Evolutionary conservation across 305 asterid genomes (phyloP).

Genomic region (Nicotiana rustica): DNA sequence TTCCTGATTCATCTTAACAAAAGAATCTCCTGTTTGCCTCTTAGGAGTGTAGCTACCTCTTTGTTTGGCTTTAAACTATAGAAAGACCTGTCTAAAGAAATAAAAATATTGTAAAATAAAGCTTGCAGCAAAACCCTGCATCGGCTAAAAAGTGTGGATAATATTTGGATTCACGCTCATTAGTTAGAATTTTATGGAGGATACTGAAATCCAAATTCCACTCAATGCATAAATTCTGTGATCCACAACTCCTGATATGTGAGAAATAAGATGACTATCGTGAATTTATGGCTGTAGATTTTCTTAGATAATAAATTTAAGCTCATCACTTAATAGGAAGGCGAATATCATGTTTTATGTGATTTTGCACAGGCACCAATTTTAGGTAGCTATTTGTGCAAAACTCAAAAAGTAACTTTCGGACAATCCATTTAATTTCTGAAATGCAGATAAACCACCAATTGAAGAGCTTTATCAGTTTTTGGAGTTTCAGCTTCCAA

Average conservation of each 20-base stretch:
- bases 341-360: background rate
- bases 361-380: too few species aligned
- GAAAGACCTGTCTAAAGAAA: too few species aligned
- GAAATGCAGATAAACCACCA: constrained; percentile 78
- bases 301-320: too few species aligned
- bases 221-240: background rate
- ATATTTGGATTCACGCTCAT: background rate
- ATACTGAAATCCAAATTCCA: background rate
- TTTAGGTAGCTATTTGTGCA: too few species aligned
- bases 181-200: background rate
- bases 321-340: background rate
- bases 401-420: too few species aligned
- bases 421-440: too few species aligned
- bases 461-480: constrained; percentile 77
- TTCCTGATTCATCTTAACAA: background rate
- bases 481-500: constrained; percentile 83
- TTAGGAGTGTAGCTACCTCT: background rate
- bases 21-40: constrained; percentile 26
- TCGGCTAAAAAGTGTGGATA: background rate
- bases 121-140: background rate
- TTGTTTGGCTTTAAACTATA: too few species aligned
- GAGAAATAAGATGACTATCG: background rate
- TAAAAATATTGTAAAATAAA: too few species aligned
- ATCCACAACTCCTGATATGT: background rate
- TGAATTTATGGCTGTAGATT: background rate